Percentiles rank a stretch among this genome's conserved stretches.
These are phyloP conservation scores for Cordyceps pruinosa DNA, from an alignment of 2,329 filamentous ascomycete genomes.

Conservation along the genomic window DNA sequence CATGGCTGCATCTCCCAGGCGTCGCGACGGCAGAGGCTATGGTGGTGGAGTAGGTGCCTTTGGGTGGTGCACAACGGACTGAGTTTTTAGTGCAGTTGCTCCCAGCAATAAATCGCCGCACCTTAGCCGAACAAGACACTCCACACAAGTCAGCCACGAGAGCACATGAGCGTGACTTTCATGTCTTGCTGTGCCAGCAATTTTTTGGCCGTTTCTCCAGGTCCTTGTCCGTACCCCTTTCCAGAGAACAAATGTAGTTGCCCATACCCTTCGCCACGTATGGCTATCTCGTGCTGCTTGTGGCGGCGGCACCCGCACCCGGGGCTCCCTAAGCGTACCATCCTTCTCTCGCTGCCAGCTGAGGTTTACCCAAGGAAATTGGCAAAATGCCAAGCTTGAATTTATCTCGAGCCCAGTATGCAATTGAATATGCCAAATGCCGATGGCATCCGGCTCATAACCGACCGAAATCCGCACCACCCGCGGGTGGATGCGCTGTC, in stretches of 20 bases:
- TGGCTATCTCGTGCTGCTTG: background rate
- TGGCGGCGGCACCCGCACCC: background rate
- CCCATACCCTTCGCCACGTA: background rate
- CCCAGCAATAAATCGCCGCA: conserved; percentile 29
- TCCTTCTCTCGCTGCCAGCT: background rate
- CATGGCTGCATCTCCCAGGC: conserved; percentile 35
- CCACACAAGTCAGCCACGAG: conserved; percentile 1
- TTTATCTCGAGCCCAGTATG: background rate
- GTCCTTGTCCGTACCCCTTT: background rate
- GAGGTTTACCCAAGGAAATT: background rate
- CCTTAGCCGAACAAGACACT: conserved; percentile 27
- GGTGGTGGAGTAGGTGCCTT: conserved; percentile 20
- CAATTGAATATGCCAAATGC: background rate
- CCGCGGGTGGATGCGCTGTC: background rate
- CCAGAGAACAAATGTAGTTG: background rate
- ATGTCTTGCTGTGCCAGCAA: background rate
- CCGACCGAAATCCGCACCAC: background rate
- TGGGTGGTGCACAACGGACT: conserved; percentile 19
- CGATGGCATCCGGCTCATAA: background rate
- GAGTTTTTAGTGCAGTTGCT: conserved; percentile 32
- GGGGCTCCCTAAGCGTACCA: background rate
- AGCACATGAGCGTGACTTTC: background rate
- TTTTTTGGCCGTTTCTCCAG: background rate
- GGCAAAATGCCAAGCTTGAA: background rate
- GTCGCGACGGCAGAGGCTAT: conserved; percentile 25